Conservation (phyloP, 1,284 basidiomycete genomes). For the Sphagnurus paluster region DNA sequence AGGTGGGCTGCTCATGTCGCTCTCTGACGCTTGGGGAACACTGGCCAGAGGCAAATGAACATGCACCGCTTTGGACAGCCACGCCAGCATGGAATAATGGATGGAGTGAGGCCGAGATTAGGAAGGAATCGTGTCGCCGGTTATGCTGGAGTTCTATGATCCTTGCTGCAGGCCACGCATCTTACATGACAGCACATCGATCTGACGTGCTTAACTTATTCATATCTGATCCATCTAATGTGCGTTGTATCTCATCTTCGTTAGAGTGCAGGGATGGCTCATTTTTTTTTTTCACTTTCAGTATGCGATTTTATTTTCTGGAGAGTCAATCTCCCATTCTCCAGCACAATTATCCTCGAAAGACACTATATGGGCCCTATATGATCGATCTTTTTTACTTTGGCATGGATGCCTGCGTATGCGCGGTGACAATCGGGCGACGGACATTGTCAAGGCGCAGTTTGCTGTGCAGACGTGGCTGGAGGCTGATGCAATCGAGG, state of each 20-base stretch:
- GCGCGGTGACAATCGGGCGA: conserved; percentile 40
- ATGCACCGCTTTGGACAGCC: conserved; percentile 62
- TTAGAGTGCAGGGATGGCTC: conserved; percentile 4
- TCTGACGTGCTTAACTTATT: conserved; percentile 48
- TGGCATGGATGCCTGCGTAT: conserved; percentile 72
- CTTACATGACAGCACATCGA: conserved; percentile 53
- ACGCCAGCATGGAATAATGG: conserved; percentile 63
- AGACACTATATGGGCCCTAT: conserved; percentile 71
- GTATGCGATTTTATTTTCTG: conserved; percentile 71
- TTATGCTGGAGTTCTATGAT: conserved; percentile 70
- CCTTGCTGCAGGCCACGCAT: conserved; percentile 61
- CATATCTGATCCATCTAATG: conserved; percentile 66
- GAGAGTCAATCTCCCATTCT: conserved; percentile 52
- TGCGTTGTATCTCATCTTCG: conserved; percentile 33
- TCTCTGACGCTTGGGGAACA: conserved; percentile 51
- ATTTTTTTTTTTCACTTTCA: conserved; percentile 25
- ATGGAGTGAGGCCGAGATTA: conserved; percentile 62
- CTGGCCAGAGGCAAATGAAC: conserved; percentile 48
- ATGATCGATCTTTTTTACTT: conserved; percentile 65
- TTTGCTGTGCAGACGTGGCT: conserved; percentile 70
- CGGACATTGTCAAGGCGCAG: conserved; percentile 52
- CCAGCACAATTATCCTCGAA: conserved; percentile 42
- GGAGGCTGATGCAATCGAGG: conserved; percentile 68
- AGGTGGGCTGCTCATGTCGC: conserved; percentile 51
- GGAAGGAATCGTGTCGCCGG: conserved; percentile 70